A percentile compares a stretch with the other conserved stretches of the same genome.
Evolutionary conservation across 768 basidiomycete species (phyloP).

Genomic region (Artomyces pyxidatus): DNA sequence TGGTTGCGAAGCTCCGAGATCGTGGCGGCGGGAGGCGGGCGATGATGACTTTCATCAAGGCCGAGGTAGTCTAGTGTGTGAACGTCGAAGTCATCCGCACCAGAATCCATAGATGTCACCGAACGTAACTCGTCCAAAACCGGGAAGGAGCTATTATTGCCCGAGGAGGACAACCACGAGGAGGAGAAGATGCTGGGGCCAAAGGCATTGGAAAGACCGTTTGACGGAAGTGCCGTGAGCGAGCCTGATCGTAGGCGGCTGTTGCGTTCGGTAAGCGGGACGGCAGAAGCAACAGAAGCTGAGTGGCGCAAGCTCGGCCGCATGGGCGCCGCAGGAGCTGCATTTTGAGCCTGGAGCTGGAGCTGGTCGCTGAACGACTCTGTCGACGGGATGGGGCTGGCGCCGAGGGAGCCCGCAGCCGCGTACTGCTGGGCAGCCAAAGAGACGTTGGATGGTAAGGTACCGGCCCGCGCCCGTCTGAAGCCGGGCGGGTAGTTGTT

Average conservation of each 20-base stretch:
- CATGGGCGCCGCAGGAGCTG: conserved; percentile 35
- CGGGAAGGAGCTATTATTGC: conserved; percentile 45
- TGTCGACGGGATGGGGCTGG: conserved; percentile 36
- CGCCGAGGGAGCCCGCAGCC: conserved; percentile 49
- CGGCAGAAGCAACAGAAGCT: conserved; percentile 55
- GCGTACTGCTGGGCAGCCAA: conserved; percentile 80
- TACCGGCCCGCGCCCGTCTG: conserved; percentile 93
- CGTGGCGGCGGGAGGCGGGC: conserved; percentile 78
- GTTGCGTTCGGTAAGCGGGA: conserved; percentile 53
- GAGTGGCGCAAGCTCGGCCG: conserved; percentile 71
- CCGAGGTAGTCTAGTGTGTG: conserved; percentile 97
- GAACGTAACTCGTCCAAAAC: conserved; percentile 77
- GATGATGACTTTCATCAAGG: conserved; percentile 66
- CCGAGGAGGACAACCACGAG: conserved; percentile 71
- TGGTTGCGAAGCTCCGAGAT: conserved; percentile 85
- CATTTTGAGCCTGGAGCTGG: conserved; percentile 33
- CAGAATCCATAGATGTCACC: conserved; percentile 69
- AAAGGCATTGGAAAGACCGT: conserved; percentile 71
- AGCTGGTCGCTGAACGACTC: conserved; percentile 41
- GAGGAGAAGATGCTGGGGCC: conserved; percentile 86
- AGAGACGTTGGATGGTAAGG: conserved; percentile 92
- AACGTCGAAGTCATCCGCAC: conserved; percentile 82
- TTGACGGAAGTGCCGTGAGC: conserved; percentile 71
- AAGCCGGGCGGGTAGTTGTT: conserved; percentile 81
- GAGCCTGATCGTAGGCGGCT: conserved; percentile 91